Evolutionary conservation across 495 filamentous ascomycete species (phyloP).

Genomic region (Penicillium crystallinum): DNA sequence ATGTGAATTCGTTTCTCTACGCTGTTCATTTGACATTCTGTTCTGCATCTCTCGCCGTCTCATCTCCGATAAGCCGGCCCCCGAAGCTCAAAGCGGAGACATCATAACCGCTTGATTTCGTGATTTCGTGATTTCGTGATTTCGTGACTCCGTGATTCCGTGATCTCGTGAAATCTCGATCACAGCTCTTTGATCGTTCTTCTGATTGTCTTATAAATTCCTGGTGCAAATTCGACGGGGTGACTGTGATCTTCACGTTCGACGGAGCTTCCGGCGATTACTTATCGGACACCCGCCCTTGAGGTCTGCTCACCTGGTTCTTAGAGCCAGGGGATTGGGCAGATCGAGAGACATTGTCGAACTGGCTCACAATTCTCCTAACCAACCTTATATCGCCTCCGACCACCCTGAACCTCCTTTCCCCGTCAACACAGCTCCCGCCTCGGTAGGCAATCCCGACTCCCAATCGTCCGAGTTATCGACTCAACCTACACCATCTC

Average conservation of each 20-base stretch:
- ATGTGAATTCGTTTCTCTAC: not conserved
- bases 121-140: too few species aligned
- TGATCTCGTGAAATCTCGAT: too few species aligned
- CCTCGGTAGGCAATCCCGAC: constrained; percentile 15
- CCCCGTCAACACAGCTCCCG: constrained; percentile 25
- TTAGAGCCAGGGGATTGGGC: constrained; percentile 47
- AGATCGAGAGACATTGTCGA: constrained; percentile 47
- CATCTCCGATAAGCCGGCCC: not conserved
- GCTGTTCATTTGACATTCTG: too few species aligned
- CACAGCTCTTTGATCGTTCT: not conserved
- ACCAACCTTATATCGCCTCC: constrained; percentile 52
- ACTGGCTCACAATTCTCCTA: constrained; percentile 55
- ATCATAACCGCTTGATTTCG: not conserved
- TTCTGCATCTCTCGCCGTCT: not conserved
- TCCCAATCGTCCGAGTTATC: constrained; percentile 9
- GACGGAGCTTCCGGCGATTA: constrained; percentile 6
- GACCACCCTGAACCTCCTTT: constrained; percentile 51
- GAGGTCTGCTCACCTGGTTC: constrained; percentile 50
- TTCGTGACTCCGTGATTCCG: too few species aligned
- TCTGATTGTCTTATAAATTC: not conserved
- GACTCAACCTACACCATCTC: constrained; percentile 7
- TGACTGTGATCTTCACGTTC: constrained; percentile 1
- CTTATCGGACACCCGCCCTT: constrained; percentile 9
- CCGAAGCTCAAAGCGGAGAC: not conserved
- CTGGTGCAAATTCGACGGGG: not conserved